Evolutionary conservation across 139 green algal genomes (phyloP), one percentile per base, ranked within the genome.

Genomic region (Gonium pectorale): DNA sequence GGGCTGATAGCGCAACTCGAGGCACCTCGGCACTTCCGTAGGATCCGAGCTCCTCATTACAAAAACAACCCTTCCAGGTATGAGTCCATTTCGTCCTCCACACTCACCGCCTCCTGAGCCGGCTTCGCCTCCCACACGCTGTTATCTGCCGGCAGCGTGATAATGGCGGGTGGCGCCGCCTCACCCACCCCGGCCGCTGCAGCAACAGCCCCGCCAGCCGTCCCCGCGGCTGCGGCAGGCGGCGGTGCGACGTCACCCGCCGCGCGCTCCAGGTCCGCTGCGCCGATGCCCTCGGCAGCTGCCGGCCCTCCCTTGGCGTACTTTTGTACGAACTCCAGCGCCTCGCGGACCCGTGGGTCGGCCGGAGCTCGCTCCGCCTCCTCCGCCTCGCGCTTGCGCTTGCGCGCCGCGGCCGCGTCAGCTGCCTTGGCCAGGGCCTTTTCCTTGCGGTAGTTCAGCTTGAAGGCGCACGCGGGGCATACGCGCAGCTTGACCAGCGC

Each of bases 401-500:
- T 85, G 29, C 85, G 75, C 46, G 40, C 44, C 22, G 37, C 86
- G 26, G 46, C 67, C 40, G 51, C 33, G 35, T 63, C 86, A 7
- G 22, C 31, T 5, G 51, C 40, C 62, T 83, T 83, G 22, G 49
- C 43, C 63, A 83, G 59, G 43, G 63, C 43, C 62, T 83, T 83
- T 37, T 83, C 77, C 77, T 83, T 83, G 19, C 43, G 66, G 60
- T 97, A 95, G 86, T 97, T 97, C 6, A 98, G 93, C 90, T 98
- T 94, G 54, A 91, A 84, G 27, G 94, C 93, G 83, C 96, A 96
- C 33, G 91, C 85, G 13, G 93, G 91, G 72, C 96, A 98, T 24
- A 98, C 37, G 17, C 96, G 88, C 49, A 97, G 87, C 88, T 97
- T 95, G 15, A 96, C 92, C 26, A 96, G 88, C 1, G 92, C 92